Base-by-base conservation (phyloP, 805 yeast species). In the Ogataea methylovora region DNA sequence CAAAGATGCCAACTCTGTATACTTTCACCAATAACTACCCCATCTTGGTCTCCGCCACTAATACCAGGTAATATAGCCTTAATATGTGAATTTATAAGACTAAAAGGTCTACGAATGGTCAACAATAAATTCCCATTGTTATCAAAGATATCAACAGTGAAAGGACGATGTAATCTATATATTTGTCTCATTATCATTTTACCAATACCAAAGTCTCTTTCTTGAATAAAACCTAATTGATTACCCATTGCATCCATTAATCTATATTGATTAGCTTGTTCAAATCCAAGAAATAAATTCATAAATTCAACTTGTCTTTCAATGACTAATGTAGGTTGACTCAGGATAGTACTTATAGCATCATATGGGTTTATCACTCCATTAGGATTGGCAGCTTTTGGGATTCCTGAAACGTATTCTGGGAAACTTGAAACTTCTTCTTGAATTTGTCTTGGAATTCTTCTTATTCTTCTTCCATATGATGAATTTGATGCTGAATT, bases 1-100 rank as follows among this genome's bases (percentile, higher is more conserved):
- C 96, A 88, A 27, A 81, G 64, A 61, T 92, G 97, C 96, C 96
- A 92, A 43, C 82, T 79, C 57, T 92, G 98, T 5, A 83, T 76
- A 19, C 85, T 73, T 54, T 90, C 97, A 1, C 97, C 97, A 14
- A 92, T 62, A 4, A 76, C 50, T 1, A 62, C 52, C 0, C 67
- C 71, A 31, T 69, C 74, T 26, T 59, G 57, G 37, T 65, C 60
- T 5, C 38, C 34, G 34, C 58, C 56, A 38, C 49, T 37, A 37
- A 43, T 41, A 2, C 73, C 70, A 0, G 95, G 94, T 31, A 81
- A 54, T 7, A 72, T 63, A 2, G 82, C 76, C 51, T 82, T 81
- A 45, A 92, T 83, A 49, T 81, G 90, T 1, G 96, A 86, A 54
- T 92, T 92, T 43, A 92, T 84, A 49, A 84, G 74, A 24, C 92